These are phyloP conservation scores for Pichia sp. DNA, from an alignment of 1,139 yeast species.

Conservation along the genomic window DNA sequence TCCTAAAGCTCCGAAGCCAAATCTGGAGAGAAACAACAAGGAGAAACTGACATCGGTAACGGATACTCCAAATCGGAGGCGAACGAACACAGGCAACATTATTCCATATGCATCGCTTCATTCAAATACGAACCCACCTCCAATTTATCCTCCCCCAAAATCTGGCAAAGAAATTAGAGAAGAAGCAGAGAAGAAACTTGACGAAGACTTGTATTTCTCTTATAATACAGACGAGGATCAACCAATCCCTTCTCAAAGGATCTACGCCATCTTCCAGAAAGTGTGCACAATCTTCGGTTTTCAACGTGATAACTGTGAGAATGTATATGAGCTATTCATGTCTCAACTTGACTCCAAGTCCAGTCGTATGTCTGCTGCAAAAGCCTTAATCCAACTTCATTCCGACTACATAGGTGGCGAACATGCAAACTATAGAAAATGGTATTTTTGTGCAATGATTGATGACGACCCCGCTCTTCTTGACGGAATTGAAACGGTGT, in stretches of 20 bases:
- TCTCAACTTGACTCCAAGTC: constrained; percentile 89
- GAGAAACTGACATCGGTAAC: too few relatives aligned
- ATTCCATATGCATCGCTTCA: neutral
- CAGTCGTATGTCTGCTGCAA: constrained; percentile 95
- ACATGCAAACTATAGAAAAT: constrained; percentile 82
- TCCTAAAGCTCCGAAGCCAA: too few relatives aligned
- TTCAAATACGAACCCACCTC: neutral
- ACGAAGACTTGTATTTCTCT: constrained; percentile 84
- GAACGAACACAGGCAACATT: too few relatives aligned
- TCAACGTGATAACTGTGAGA: constrained; percentile 96
- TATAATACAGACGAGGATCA: constrained; percentile 92
- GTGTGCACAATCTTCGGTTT: constrained; percentile 90
- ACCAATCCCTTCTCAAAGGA: constrained; percentile 79
- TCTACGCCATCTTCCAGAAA: constrained; percentile 87
- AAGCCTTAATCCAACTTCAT: constrained; percentile 85
- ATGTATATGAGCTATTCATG: constrained; percentile 96
- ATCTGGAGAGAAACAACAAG: too few relatives aligned
- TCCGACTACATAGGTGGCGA: constrained; percentile 98
- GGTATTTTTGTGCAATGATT: constrained; percentile 94
- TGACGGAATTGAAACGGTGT: constrained; percentile 30
- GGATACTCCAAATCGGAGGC: too few relatives aligned
- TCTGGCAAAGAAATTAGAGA: constrained; percentile 4
- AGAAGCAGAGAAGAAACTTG: constrained; percentile 12
- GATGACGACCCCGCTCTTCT: constrained; percentile 71
- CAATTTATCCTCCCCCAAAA: neutral